Conservation (phyloP, 495 filamentous ascomycete species). For the Daldinia decipiens region DNA sequence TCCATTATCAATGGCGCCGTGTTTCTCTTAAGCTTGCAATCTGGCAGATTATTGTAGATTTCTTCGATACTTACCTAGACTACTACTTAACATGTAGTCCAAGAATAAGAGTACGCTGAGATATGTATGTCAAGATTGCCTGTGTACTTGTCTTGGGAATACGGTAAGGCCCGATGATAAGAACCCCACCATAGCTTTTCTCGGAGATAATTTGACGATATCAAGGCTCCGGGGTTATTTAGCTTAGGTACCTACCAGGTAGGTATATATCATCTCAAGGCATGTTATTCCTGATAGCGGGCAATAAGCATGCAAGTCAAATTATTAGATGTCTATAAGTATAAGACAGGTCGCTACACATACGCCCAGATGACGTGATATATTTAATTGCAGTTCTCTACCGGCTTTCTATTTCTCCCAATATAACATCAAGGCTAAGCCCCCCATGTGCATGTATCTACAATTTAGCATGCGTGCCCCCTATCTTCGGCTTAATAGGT, state of each 20-base stretch:
- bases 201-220: no score
- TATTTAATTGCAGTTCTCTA: neutral
- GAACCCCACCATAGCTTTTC: neutral
- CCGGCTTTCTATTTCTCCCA: neutral
- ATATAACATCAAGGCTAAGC: neutral
- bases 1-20: constrained; percentile 5
- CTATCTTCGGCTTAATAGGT: constrained; percentile 52
- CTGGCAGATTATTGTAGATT: neutral
- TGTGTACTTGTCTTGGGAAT: neutral
- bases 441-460: constrained; percentile 20
- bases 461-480: constrained; percentile 51
- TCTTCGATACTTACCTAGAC: neutral
- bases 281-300: neutral
- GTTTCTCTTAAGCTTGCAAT: neutral
- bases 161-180: neutral
- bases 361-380: neutral
- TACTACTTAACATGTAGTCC: neutral
- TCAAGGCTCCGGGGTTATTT: no score
- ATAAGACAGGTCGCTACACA: neutral
- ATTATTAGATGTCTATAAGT: neutral
- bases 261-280: neutral
- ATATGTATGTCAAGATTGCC: no score
- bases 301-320: neutral
- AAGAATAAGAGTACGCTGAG: neutral
- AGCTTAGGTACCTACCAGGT: no score